Conservation (phyloP, 2,329 filamentous ascomycete genomes). For the Diaporthe ampelina region DNA sequence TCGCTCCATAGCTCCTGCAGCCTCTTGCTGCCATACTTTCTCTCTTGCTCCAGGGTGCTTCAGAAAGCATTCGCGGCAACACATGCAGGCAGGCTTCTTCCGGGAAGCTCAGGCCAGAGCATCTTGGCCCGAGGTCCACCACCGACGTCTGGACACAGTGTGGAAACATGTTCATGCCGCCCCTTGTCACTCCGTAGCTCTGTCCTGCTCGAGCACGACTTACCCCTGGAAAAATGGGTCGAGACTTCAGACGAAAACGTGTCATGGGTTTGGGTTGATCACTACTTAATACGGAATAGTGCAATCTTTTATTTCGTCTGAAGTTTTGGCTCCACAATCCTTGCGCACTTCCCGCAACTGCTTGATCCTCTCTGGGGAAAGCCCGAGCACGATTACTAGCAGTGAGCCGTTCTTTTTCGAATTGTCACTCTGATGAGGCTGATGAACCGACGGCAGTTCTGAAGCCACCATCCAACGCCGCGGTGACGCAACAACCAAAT, state of each 20-base stretch:
- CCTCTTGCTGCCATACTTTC: neutral
- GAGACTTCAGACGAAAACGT: conserved; percentile 41
- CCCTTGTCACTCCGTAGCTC: conserved; percentile 16
- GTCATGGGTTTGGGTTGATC: conserved; percentile 36
- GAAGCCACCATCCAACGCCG: conserved; percentile 6
- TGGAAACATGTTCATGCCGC: conserved; percentile 29
- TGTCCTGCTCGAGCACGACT: conserved; percentile 35
- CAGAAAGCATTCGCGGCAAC: neutral
- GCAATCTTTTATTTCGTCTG: conserved; percentile 40
- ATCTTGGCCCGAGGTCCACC: conserved; percentile 20
- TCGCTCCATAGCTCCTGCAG: neutral
- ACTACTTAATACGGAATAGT: conserved; percentile 20
- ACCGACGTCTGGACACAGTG: conserved; percentile 35
- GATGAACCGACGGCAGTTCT: conserved; percentile 5
- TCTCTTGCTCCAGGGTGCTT: neutral
- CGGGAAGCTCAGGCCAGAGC: conserved; percentile 20
- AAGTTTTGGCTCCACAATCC: conserved; percentile 34
- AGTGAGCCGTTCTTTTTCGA: neutral
- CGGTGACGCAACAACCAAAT: neutral
- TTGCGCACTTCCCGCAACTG: conserved; percentile 38
- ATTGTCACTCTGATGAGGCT: neutral
- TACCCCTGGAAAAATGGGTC: conserved; percentile 36
- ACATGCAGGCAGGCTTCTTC: conserved; percentile 20
- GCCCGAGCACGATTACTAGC: neutral
- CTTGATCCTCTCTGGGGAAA: conserved; percentile 35